These are phyloP conservation scores for Kwoniella shandongensis DNA, from an alignment of 768 basidiomycete genomes.

Conservation along the genomic window DNA sequence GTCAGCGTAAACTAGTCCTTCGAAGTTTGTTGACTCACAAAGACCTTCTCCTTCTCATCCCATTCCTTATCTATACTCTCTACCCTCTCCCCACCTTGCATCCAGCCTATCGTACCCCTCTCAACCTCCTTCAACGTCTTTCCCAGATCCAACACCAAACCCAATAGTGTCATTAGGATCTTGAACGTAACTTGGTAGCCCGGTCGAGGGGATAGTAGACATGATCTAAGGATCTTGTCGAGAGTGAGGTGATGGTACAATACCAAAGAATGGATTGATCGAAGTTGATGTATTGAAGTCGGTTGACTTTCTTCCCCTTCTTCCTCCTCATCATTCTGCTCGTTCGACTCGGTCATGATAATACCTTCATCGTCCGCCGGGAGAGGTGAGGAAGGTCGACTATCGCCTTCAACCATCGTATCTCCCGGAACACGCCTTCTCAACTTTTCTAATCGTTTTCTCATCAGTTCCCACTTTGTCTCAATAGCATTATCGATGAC, in stretches of 20 bases:
- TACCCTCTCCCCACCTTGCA: slow-evolving; percentile 25
- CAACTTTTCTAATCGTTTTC: slow-evolving; percentile 31
- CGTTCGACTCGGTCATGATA: slow-evolving; percentile 1
- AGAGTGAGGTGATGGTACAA: slow-evolving; percentile 38
- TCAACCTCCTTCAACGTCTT: slow-evolving; percentile 39
- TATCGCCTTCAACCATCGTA: not conserved
- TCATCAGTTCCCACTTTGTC: slow-evolving; percentile 71
- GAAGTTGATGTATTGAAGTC: slow-evolving; percentile 18
- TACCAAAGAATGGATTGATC: slow-evolving; percentile 40
- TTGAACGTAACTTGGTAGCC: slow-evolving; percentile 37
- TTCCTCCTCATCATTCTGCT: slow-evolving; percentile 9
- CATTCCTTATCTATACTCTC: slow-evolving; percentile 24
- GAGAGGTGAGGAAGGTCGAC: slow-evolving; percentile 11
- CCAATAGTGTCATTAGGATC: slow-evolving; percentile 37
- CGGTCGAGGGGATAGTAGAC: slow-evolving; percentile 21
- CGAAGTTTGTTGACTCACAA: slow-evolving; percentile 29
- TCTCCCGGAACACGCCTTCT: not conserved
- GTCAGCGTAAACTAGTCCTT: not conserved
- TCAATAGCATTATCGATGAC: slow-evolving; percentile 79
- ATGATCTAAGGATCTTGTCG: slow-evolving; percentile 31
- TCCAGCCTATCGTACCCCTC: slow-evolving; percentile 12
- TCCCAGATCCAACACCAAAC: slow-evolving; percentile 39
- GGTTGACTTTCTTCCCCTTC: slow-evolving; percentile 8
- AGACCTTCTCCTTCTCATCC: slow-evolving; percentile 37
- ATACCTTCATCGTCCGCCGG: not conserved